Base-by-base conservation (phyloP, 306 rosid genomes). In the Lotus japonicus region DNA sequence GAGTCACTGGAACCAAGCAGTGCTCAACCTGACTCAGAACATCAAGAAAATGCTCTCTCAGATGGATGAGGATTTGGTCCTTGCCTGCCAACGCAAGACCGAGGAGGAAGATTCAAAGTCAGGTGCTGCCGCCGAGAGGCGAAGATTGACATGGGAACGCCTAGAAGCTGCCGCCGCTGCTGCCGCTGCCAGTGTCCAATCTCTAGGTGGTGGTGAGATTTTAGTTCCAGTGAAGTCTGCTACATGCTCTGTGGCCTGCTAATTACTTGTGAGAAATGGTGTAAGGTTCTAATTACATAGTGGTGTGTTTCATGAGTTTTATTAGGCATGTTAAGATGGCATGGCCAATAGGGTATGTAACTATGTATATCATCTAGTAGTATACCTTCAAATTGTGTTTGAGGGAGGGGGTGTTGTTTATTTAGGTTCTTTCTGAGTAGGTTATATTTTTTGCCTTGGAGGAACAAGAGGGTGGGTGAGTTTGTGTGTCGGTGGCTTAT, bases 1-100 rank as follows among this genome's bases (percentile, higher is more conserved):
- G 66, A 88, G 80, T 55, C 99, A 95, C 72, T 95, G 99, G 99
- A 95, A 90, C 50, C 97, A 95, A 60, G 91, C 97, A 23, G 97
- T 95, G 76, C 89, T 95, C 57, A 95, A 90, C 80, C 84, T 90
- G 74, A 90, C 97, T 35, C 77, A 85, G 77, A 90, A 90, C 61
- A 83, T 95, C 66, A 84, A 74, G 80, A 90, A 89, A 84, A 81
- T 85, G 71, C 82, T 95, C 28, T 68, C 73, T 9, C 96, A 90
- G 78, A 95, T 95, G 90, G 99, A 95, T 5, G 96, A 88, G 74
- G 97, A 90, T 58, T 84, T 90, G 11, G 92, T 82, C 15, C 78
- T 80, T 2, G 82, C 92, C 45, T 88, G 92, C 83, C 96, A 95
- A 85, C 84, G 64, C 53, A 84, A 79, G 58, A 83, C 78, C 58